Evolutionary conservation across 768 basidiomycete genomes (phyloP).

Genomic region (Mycena alexandri): DNA sequence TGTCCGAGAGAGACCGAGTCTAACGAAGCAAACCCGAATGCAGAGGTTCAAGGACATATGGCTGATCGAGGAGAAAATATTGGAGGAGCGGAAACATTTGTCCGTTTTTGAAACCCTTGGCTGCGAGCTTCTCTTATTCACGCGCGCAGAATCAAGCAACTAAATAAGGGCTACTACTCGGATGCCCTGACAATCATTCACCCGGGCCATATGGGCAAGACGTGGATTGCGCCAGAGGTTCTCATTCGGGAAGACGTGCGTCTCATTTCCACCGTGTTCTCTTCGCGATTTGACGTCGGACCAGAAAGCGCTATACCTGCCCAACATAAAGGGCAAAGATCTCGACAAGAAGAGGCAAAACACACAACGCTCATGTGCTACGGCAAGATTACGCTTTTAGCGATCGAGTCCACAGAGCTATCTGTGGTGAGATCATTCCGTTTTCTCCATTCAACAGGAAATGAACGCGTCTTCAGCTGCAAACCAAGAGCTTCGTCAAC

Average conservation of each 20-base stretch:
- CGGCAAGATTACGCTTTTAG: slow-evolving; percentile 82
- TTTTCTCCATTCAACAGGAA: slow-evolving; percentile 6
- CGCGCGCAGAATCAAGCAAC: slow-evolving; percentile 58
- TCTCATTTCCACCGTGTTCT: slow-evolving; percentile 27
- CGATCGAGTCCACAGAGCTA: slow-evolving; percentile 87
- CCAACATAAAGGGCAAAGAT: slow-evolving; percentile 83
- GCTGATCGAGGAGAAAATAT: slow-evolving; percentile 76
- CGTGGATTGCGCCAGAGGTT: slow-evolving; percentile 92
- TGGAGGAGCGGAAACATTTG: slow-evolving; percentile 78
- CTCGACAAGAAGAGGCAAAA: slow-evolving; percentile 65
- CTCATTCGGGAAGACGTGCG: slow-evolving; percentile 92
- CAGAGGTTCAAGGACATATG: slow-evolving; percentile 73
- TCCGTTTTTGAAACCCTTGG: slow-evolving; percentile 43
- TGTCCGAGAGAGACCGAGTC: slow-evolving; percentile 73
- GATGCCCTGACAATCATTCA: slow-evolving; percentile 84
- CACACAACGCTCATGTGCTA: slow-evolving; percentile 85
- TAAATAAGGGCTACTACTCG: slow-evolving; percentile 87
- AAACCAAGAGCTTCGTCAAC: slow-evolving; percentile 78
- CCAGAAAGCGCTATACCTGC: slow-evolving; percentile 93
- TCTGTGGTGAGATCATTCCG: slow-evolving; percentile 74
- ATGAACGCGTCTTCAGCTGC: slow-evolving; percentile 65
- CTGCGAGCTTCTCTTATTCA: slow-evolving; percentile 20
- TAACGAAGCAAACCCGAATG: slow-evolving; percentile 64
- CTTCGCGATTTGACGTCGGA: not conserved
- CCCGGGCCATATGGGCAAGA: slow-evolving; percentile 86